A percentile compares a stretch with the other conserved stretches of the same genome.
These are phyloP conservation scores for Plectosphaerella cucumerina DNA, from an alignment of 2,329 filamentous ascomycete species.

Conservation along the genomic window DNA sequence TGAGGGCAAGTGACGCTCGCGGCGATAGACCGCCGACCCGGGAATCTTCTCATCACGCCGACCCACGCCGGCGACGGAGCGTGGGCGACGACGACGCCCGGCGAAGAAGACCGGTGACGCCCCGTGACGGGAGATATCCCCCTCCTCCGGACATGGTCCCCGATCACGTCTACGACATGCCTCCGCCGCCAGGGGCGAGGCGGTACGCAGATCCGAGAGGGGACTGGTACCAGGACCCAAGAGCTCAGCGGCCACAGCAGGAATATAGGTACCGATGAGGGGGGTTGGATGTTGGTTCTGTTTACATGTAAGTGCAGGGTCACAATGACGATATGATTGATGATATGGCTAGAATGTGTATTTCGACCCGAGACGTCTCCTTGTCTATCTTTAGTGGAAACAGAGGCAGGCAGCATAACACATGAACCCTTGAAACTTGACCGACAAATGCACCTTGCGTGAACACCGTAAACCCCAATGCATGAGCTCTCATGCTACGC, in stretches of 20 bases:
- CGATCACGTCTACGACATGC: background rate
- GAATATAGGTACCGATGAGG: background rate
- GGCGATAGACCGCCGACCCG: too few relatives aligned
- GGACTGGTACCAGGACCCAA: background rate
- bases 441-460: too few relatives aligned
- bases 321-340: too few relatives aligned
- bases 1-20: too few relatives aligned
- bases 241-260: background rate
- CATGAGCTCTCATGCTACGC: background rate
- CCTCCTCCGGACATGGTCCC: background rate
- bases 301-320: too few relatives aligned
- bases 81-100: background rate
- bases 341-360: too few relatives aligned
- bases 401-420: too few relatives aligned
- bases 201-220: background rate
- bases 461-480: background rate
- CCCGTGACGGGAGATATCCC: background rate
- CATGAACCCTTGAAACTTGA: too few relatives aligned
- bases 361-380: too few relatives aligned
- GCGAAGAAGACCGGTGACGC: background rate
- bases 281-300: too few relatives aligned
- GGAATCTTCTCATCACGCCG: too few relatives aligned
- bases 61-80: background rate
- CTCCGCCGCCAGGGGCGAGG: background rate
- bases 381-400: too few relatives aligned